These are phyloP conservation scores for Taphrina flavorubra DNA, from an alignment of 1,139 yeast species.

Conservation along the genomic window DNA sequence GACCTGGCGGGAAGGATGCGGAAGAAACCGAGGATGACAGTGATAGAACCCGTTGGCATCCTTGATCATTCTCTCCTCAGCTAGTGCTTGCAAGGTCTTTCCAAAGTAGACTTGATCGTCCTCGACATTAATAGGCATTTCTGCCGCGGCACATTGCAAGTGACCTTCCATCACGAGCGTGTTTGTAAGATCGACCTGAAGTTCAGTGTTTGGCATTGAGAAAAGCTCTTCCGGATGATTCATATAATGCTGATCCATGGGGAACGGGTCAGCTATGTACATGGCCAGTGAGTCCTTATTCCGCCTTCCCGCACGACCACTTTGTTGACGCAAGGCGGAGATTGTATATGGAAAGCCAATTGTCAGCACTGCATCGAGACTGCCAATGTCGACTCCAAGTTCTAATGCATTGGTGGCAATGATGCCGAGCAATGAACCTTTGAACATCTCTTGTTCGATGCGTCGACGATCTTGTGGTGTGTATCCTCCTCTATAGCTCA, in stretches of 20 bases:
- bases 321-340: constrained; percentile 88
- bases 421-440: constrained; percentile 80
- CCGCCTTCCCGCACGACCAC: constrained; percentile 94
- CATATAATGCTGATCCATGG: constrained; percentile 85
- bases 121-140: constrained; percentile 64
- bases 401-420: constrained; percentile 95
- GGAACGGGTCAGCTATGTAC: constrained; percentile 81
- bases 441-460: constrained; percentile 88
- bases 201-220: constrained; percentile 54
- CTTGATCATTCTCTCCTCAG: constrained; percentile 36
- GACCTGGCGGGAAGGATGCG: constrained; percentile 78
- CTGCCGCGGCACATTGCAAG: constrained; percentile 93
- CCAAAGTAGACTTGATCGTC: constrained; percentile 65
- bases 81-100: constrained; percentile 38
- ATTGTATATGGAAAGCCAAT: constrained; percentile 91
- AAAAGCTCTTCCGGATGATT: constrained; percentile 70
- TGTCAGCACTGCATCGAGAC: constrained; percentile 84
- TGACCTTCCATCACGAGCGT: constrained; percentile 73
- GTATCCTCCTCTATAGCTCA: constrained; percentile 96
- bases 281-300: constrained; percentile 76
- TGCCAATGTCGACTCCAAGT: constrained; percentile 92
- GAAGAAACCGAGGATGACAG: constrained; percentile 68
- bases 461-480: constrained; percentile 80
- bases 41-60: constrained; percentile 62
- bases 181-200: constrained; percentile 63